A percentile compares a stretch with the other conserved stretches of the same genome.
phyloP scores from a whole-genome alignment of 2,329 filamentous ascomycete genomes.

The Colletotrichum sp. region DNA sequence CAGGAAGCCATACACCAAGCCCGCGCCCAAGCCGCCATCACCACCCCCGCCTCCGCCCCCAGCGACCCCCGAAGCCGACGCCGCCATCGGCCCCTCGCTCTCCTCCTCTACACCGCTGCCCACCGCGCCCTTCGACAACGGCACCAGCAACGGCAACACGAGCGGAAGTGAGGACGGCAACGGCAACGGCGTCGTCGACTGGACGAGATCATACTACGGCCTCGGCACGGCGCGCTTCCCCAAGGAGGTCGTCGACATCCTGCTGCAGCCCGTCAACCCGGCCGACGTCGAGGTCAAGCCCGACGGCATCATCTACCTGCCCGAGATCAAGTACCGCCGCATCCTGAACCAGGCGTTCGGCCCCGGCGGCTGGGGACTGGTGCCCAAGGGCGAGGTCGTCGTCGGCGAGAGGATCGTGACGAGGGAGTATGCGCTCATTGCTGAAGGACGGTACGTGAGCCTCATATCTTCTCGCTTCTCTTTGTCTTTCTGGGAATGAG shows the following conservation, averaged over 20 bases:
- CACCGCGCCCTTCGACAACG: not conserved
- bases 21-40: not conserved
- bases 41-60: not conserved
- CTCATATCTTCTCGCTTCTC: not conserved
- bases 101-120: not conserved
- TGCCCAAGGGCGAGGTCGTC: constrained; percentile 83
- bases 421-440: constrained; percentile 91
- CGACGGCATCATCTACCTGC: constrained; percentile 93
- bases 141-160: not conserved
- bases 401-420: constrained; percentile 84
- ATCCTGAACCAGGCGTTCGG: constrained; percentile 92
- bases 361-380: constrained; percentile 93
- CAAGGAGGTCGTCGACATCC: constrained; percentile 68
- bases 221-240: constrained; percentile 75
- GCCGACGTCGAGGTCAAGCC: constrained; percentile 96
- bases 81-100: not conserved
- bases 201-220: constrained; percentile 84
- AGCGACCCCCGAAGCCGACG: not conserved
- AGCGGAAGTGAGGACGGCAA: not conserved
- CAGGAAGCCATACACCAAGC: not conserved
- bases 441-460: constrained; percentile 78
- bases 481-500: too few species aligned
- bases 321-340: constrained; percentile 96
- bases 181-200: constrained; percentile 59
- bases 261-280: constrained; percentile 69